Base-by-base conservation (phyloP, 2,329 filamentous ascomycete species). In the Aureobasidium vineae region DNA sequence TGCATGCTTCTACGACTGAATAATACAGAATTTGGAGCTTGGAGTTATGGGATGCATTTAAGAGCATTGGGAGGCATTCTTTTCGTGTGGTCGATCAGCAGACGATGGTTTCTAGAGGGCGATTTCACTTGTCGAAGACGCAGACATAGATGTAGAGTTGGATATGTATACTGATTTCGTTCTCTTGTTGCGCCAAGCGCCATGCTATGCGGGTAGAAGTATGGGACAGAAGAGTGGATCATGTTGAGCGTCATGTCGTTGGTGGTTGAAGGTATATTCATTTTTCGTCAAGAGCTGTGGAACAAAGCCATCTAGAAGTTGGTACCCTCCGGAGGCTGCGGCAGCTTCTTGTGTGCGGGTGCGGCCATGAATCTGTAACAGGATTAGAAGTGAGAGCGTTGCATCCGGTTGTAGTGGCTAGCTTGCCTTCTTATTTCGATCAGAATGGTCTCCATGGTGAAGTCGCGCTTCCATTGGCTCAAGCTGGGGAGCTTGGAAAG, bases 401-500 rank as follows among this genome's bases (percentile, higher is more conserved):
- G 15, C 31, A 19, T 15, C 3, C 19, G 26, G 33, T 13, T 69
- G n/a, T 5, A 3, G 8, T 6, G 16, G 40, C 16, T 5, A 3
- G 21, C 82, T 70, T 75, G 90, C 90, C 90, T 88, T 81, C 91
- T 85, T 68, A 97, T 83, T 77, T 96, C 92, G 70, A 95, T 91
- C 70, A 97, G 81, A 65, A 96, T 88, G 1, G 91, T 96, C 82
- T 98, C 94, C 91, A 97, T 96, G 40, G 92, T 96, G 76, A 92
- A 95, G 54, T 96, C 90, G 68, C 92, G 85, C 82, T 91, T 95
- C 95, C 95, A 99, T 77, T 91, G 88, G 65, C 88, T 86, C 52
- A 99, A 84, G 73, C 93, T 96, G 19, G 90, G 90, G 40, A 99
- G 84, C 75, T 93, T 91, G 68, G 84, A 84, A 21, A 90, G 88